phyloP scores from a whole-genome alignment of 345 rosid species.

The Eucalyptus guilfoylei region DNA sequence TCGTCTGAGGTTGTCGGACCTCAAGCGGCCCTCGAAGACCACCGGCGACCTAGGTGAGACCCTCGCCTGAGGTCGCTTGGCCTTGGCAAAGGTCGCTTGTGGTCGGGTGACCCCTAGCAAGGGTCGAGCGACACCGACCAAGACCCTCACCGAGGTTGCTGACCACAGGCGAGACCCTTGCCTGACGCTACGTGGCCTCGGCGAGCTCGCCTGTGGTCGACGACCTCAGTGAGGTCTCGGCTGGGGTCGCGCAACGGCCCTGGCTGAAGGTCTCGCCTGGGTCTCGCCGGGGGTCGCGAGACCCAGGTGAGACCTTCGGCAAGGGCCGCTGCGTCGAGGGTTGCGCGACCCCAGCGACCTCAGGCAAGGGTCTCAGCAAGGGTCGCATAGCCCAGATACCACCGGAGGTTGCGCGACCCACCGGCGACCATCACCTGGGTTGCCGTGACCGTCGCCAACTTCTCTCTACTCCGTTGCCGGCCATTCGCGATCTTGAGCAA shows the following conservation, averaged over 20 bases:
- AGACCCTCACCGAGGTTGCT: accelerated
- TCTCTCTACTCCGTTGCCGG: accelerated
- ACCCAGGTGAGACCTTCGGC: too few species aligned
- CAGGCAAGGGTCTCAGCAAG: accelerated
- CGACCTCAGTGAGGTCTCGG: accelerated
- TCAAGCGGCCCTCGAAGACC: accelerated
- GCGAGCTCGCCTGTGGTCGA: accelerated
- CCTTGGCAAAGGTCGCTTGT: accelerated
- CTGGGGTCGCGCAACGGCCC: accelerated
- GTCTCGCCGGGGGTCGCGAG: accelerated
- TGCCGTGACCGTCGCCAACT: accelerated
- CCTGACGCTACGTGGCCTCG: accelerated
- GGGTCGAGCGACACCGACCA: accelerated
- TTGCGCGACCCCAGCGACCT: accelerated
- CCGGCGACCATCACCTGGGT: accelerated
- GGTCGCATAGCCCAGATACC: accelerated
- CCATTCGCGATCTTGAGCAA: accelerated
- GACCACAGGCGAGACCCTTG: too few species aligned
- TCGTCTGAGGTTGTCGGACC: too few species aligned
- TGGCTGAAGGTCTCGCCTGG: accelerated
- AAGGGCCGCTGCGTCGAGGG: accelerated
- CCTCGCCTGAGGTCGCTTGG: too few species aligned
- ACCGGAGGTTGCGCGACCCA: accelerated
- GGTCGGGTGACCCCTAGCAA: accelerated
- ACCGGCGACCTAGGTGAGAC: accelerated